phyloP scores from a whole-genome alignment of 73 alveolate species.

The Paramecium pentaurelia region DNA sequence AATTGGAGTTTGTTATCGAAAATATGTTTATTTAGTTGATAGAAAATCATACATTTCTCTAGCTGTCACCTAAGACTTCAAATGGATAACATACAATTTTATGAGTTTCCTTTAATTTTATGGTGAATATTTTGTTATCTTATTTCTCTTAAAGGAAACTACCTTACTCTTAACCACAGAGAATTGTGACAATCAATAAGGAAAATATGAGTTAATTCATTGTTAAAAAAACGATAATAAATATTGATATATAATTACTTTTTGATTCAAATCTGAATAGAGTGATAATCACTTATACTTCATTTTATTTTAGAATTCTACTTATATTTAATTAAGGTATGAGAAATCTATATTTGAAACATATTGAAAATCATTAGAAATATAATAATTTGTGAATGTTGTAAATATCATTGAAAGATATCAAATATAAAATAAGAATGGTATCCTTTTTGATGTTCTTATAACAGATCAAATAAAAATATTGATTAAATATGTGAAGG shows the following conservation, averaged over 20 bases:
- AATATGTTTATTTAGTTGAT: slow-evolving; percentile 39
- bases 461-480: too few species aligned
- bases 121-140: not conserved
- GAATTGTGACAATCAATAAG: not conserved
- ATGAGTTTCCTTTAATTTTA: slow-evolving; percentile 2
- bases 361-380: too few species aligned
- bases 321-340: too few species aligned
- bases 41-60: slow-evolving; percentile 42
- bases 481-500: too few species aligned
- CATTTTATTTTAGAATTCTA: too few species aligned
- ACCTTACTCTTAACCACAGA: not conserved
- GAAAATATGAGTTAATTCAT: not conserved
- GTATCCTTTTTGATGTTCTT: too few species aligned
- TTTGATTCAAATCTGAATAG: slow-evolving; percentile 34
- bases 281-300: not conserved
- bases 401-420: too few species aligned
- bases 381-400: not conserved
- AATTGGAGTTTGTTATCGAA: slow-evolving; percentile 2
- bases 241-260: not conserved
- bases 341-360: not conserved
- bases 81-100: not conserved
- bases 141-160: not conserved
- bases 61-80: not conserved
- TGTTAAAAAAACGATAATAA: slow-evolving; percentile 22
- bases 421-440: too few species aligned